Conservation (phyloP, 1,284 basidiomycete species). For the Papiliotrema laurentii region DNA sequence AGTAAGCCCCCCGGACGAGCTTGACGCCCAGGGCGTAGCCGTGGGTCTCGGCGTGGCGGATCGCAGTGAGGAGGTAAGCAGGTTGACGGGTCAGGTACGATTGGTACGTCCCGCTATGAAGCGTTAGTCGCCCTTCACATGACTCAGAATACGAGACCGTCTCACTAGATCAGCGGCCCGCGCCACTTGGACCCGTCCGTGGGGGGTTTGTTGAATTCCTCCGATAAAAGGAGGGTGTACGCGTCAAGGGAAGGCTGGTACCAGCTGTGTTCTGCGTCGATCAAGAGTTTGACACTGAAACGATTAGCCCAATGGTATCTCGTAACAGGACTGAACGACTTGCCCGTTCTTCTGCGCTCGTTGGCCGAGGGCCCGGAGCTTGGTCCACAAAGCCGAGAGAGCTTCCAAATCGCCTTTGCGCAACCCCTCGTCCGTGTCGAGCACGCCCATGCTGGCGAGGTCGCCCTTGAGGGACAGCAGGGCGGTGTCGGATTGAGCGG, state of each 20-base stretch:
- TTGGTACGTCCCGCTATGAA: slow-evolving; percentile 67
- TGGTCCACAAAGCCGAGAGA: slow-evolving; percentile 58
- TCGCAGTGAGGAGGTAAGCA: slow-evolving; percentile 60
- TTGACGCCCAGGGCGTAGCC: slow-evolving; percentile 85
- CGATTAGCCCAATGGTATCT: background rate
- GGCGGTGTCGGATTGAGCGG: slow-evolving; percentile 3
- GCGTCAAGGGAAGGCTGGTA: slow-evolving; percentile 81
- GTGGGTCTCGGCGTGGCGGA: slow-evolving; percentile 64
- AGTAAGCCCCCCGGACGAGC: slow-evolving; percentile 92
- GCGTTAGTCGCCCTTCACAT: background rate
- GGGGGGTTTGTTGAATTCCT: slow-evolving; percentile 62
- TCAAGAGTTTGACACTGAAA: slow-evolving; percentile 53
- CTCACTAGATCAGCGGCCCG: slow-evolving; percentile 37
- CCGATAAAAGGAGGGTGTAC: slow-evolving; percentile 66
- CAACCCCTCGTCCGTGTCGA: slow-evolving; percentile 37
- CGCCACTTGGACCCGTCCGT: slow-evolving; percentile 13
- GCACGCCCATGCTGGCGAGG: slow-evolving; percentile 21
- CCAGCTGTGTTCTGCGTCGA: slow-evolving; percentile 78
- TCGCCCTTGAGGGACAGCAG: slow-evolving; percentile 27
- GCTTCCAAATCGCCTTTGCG: slow-evolving; percentile 55
- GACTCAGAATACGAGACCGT: background rate
- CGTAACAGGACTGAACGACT: slow-evolving; percentile 7
- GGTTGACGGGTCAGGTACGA: slow-evolving; percentile 67
- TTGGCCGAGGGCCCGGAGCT: slow-evolving; percentile 59
- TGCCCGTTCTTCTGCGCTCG: slow-evolving; percentile 54